Base-by-base conservation (phyloP, 345 rosid species). In the Pugionium cornutum region DNA sequence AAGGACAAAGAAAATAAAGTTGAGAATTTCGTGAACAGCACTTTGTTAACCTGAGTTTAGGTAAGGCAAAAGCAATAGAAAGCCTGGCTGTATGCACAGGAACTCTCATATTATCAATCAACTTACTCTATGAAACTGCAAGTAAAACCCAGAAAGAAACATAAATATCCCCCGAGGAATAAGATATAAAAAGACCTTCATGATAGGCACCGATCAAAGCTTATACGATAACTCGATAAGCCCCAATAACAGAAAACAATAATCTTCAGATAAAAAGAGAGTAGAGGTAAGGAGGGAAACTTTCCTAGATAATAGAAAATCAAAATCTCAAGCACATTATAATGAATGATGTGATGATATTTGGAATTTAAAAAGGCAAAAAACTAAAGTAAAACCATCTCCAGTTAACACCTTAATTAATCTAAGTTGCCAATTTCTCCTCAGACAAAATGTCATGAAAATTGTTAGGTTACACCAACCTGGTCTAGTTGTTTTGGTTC, bases 391-490 rank as follows among this genome's bases (percentile, higher is more conserved):
- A 45, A 53, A 35, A 28, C 11, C 73, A 68, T 59, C 57, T 9
- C 11, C 36, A 68, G 5, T 26, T 25, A 50, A 68, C 58, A 67
- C 56, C 42, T 35, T 39, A 46, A 57, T 57, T 48, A 56, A 18
- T 18, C 18, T 56, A 40, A 3, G 65, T 33, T 56, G 37, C 53
- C 18, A 18, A 18, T 18, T 66, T 57, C 33, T 64, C 66, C 27
- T 40, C 46, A 36, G 62, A 58, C 27, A 52, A 31, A 65, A 2
- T 37, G 37, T 31, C 6, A 37, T 53, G 9, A 57, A 59, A 58
- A 66, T 1, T 51, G 41, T 52, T 30, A 40, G 52, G 42, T 61
- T 67, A 74, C 54, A 74, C 77, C 52, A 67, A 74, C 77, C 77
- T 74, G 69, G 30, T 62, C 25, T 55, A 67, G 34, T 25, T 28